These are phyloP conservation scores for Fusarium longipes DNA, from an alignment of 2,329 filamentous ascomycete species.

Conservation along the genomic window DNA sequence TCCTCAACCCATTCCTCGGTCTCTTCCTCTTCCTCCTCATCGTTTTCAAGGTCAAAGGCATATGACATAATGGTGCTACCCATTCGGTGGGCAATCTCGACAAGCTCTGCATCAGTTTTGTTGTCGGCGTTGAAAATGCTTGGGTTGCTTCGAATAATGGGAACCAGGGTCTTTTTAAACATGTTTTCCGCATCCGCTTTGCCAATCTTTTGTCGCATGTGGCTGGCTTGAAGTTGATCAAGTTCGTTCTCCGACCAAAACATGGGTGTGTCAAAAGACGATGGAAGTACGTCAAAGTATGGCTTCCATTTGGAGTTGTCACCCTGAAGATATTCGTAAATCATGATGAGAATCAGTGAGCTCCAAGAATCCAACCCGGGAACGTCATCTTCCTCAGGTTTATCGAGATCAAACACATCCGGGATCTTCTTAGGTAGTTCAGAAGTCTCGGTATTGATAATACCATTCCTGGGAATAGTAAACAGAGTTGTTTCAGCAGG, in stretches of 20 bases:
- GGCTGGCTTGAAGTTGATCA: constrained; percentile 77
- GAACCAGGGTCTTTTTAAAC: constrained; percentile 68
- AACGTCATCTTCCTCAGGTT: constrained; percentile 51
- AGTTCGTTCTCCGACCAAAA: constrained; percentile 84
- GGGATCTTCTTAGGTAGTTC: constrained; percentile 69
- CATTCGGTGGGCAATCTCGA: constrained; percentile 77
- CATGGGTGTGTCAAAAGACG: constrained; percentile 84
- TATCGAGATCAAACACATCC: constrained; percentile 60
- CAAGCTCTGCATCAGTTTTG: constrained; percentile 58
- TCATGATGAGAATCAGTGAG: constrained; percentile 78
- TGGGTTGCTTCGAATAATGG: constrained; percentile 60
- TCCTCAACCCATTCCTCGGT: constrained; percentile 75
- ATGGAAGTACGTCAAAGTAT: constrained; percentile 81
- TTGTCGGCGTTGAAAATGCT: constrained; percentile 56
- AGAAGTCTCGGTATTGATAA: constrained; percentile 81
- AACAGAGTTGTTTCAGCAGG: constrained; percentile 81
- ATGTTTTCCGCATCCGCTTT: constrained; percentile 75
- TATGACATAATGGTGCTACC: constrained; percentile 93
- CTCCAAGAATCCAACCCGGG: constrained; percentile 64
- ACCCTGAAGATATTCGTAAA: constrained; percentile 76
- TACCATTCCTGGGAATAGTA: constrained; percentile 76
- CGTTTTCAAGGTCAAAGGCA: constrained; percentile 80
- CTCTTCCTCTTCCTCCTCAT: constrained; percentile 69
- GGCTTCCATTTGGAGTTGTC: constrained; percentile 75
- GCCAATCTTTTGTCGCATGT: constrained; percentile 81